phyloP scores from a whole-genome alignment of 176 grass and related monocot species.

The Oryza coarctata region DNA sequence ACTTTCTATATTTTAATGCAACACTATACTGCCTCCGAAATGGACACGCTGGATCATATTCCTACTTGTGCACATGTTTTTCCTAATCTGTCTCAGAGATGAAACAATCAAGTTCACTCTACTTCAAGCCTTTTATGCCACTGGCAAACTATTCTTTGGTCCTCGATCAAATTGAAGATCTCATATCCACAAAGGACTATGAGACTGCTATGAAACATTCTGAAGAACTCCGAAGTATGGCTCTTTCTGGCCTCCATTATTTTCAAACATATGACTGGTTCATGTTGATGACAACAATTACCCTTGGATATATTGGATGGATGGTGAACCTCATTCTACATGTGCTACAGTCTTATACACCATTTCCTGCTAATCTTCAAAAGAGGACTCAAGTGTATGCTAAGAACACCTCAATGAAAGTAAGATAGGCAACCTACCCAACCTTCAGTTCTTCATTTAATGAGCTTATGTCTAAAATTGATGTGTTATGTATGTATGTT shows the following conservation, averaged over 20 bases:
- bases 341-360: conserved; percentile 84
- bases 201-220: conserved; percentile 64
- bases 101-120: conserved; percentile 77
- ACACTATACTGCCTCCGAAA: neutral
- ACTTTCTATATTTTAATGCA: conserved; percentile 4
- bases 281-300: conserved; percentile 93
- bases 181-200: conserved; percentile 71
- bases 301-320: conserved; percentile 97
- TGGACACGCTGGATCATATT: conserved; percentile 7
- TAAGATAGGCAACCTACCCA: conserved; percentile 38
- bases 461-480: conserved; percentile 20
- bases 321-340: conserved; percentile 87
- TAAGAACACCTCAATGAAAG: conserved; percentile 51
- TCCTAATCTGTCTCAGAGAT: conserved; percentile 63
- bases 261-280: conserved; percentile 99
- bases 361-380: conserved; percentile 41
- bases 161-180: conserved; percentile 76
- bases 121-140: conserved; percentile 89
- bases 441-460: conserved; percentile 13
- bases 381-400: conserved; percentile 59
- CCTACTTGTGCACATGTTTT: conserved; percentile 34
- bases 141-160: conserved; percentile 62
- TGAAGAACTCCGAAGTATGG: conserved; percentile 73
- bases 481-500: neutral
- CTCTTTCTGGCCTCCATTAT: conserved; percentile 93